Evolutionary conservation across 306 rosid species (phyloP).

Genomic region (Dalbergia cochinchinensis): DNA sequence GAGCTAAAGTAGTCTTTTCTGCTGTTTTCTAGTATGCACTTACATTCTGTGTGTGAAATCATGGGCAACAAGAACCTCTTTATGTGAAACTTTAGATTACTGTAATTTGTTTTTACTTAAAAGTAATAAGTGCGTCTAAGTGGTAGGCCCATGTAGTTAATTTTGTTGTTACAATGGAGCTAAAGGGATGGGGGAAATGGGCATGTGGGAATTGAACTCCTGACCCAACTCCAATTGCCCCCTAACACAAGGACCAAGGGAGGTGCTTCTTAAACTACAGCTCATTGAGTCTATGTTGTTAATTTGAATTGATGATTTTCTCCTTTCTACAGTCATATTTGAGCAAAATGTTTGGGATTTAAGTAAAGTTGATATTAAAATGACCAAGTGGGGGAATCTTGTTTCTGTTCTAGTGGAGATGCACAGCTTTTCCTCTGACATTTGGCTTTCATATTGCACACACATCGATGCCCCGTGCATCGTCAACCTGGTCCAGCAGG

Average conservation of each 20-base stretch:
- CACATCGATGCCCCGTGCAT: not conserved
- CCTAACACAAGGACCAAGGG: too few species aligned
- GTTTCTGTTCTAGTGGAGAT: slow-evolving; percentile 21
- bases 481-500: slow-evolving; percentile 21
- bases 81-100: not conserved
- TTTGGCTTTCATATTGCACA: slow-evolving; percentile 23
- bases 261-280: too few species aligned
- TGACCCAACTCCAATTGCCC: too few species aligned
- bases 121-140: not conserved
- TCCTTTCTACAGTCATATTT: not conserved
- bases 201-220: too few species aligned
- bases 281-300: slow-evolving; percentile 7
- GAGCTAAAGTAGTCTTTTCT: not conserved
- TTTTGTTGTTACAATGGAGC: too few species aligned
- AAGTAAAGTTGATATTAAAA: slow-evolving; percentile 17
- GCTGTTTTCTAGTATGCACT: not conserved
- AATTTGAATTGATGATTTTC: slow-evolving; percentile 17
- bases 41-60: not conserved
- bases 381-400: slow-evolving; percentile 24
- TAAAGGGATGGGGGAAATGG: too few species aligned
- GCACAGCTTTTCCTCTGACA: not conserved
- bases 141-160: not conserved
- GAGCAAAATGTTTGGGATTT: slow-evolving; percentile 9
- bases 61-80: not conserved
- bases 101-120: slow-evolving; percentile 11